Base-by-base conservation (phyloP, 805 yeast genomes). In the Kuraishia ogatae region DNA sequence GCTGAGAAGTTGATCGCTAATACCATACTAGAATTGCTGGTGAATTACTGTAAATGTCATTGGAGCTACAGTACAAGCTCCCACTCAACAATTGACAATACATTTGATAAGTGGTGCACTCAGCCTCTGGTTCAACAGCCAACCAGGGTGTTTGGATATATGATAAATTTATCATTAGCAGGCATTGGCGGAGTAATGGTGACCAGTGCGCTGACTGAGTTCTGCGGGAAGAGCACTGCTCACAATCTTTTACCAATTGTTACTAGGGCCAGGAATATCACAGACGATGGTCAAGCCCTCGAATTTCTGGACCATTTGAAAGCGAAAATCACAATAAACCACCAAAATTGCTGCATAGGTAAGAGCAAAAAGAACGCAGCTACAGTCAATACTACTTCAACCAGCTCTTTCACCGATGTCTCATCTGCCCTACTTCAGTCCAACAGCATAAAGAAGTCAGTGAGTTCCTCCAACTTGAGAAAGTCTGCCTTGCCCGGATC, bases 11-110 rank as follows among this genome's bases (percentile, higher is more conserved):
- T 66, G 22, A 54, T 66, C 4, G 64, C 71, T 17, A 62, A 68
- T 50, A 59, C 71, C 1, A 51, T 78, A 21, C 50, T 76, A 13
- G 83, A 79, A 35, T 62, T 74, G 62, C 57, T 78, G 2, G 60
- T 79, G 19, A 71, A 68, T 51, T 79, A 77, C 58, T 75, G 79
- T 54, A 74, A 76, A 64, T 65, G 71, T 10, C 79, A 78, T 56
- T 79, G 80, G 80, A 62, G 62, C 22, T 75, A 65, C 55, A 54
- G 57, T 6, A 50, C 52, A 3, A 48, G 50, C 8, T 57, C 64
- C 8, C 62, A 66, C 23, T 39, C 60, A 1, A 56, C 57, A 10
- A 54, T 70, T 8, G 56, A 56, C 6, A 56, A 50, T 20, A 61
- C 59, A 48, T 73, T 73, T 53, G 50, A 58, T 13, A 58, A 56